Evolutionary conservation across 768 basidiomycete species (phyloP).

Genomic region (Termitomyces sp.): DNA sequence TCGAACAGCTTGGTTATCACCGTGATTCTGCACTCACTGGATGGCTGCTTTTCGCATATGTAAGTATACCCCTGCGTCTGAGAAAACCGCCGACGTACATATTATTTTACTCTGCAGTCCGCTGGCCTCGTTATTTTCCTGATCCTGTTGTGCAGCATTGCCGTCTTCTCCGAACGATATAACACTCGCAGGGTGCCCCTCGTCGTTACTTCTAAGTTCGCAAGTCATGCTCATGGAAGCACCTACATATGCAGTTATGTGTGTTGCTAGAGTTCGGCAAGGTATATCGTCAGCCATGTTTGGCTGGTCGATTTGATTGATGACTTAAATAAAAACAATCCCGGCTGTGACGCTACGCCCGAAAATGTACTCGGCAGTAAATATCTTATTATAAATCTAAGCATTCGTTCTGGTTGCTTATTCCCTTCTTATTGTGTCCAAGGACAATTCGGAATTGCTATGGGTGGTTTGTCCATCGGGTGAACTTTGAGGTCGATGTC

Average conservation of each 20-base stretch:
- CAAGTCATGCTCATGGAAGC: constrained; percentile 63
- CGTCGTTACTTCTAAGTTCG: constrained; percentile 41
- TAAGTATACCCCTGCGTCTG: constrained; percentile 21
- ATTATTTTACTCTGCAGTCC: constrained; percentile 30
- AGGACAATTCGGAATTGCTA: constrained; percentile 59
- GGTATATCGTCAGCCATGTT: constrained; percentile 46
- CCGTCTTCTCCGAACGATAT: constrained; percentile 48
- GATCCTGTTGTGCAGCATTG: constrained; percentile 34
- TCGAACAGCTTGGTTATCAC: constrained; percentile 40
- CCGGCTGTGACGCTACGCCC: constrained; percentile 52
- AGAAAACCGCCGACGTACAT: neutral
- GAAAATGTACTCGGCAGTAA: constrained; percentile 42
- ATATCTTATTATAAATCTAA: constrained; percentile 11
- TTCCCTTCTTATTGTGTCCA: neutral
- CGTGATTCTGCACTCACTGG: constrained; percentile 46
- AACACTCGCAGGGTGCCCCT: constrained; percentile 42
- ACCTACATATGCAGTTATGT: constrained; percentile 50
- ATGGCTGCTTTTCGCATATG: constrained; percentile 58
- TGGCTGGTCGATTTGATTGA: too few species aligned
- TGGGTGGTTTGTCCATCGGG: constrained; percentile 54
- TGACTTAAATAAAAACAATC: neutral
- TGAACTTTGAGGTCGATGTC: constrained; percentile 12
- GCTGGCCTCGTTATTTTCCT: constrained; percentile 36
- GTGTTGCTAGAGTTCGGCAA: constrained; percentile 49
- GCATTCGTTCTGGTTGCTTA: neutral